Base-by-base conservation (phyloP, 805 yeast genomes). In the Metschnikowia dekortorum region DNA sequence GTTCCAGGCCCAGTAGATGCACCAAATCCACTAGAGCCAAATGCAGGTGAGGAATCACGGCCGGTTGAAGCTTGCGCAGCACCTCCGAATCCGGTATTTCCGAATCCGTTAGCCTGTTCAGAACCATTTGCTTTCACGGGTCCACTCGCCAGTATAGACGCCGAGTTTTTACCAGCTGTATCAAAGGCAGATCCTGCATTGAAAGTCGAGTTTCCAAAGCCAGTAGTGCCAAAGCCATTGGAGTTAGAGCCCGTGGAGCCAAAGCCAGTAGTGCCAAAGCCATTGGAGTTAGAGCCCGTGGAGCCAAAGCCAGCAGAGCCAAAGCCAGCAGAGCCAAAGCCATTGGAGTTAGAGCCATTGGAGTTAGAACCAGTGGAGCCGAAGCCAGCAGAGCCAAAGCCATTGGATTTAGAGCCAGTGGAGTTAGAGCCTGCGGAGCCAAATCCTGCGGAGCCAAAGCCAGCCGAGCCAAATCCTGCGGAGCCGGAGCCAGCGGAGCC, bases 21-120 rank as follows among this genome's bases (percentile, higher is more conserved):
- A 28, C 53, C 50, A 13, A 49, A 46, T 14, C 52, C 53, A 28
- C 29, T 26, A 4, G 44, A 16, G 9, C 55, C 55, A 31, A 50
- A 47, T 6, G 40, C 51, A 30, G 44, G n/a, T 13, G 51, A 34
- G 36, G 33, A 30, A 10, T 55, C 57, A 39, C 51, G 48, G 8
- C 53, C 56, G 7, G 54, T 37, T 11, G 48, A 16, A 14, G 38
- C 26, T 30, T 30, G 40, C 26, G 22, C 22, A 22, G 22, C 22
- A 22, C 22, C 22, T 22, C 22, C 22, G 5, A 50, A 50, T 2
- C 44, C 51, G 14, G 50, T 11, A 9, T 37, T 40, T 6, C 45
- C 51, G 34, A 44, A 48, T 14, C 49, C 54, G 18, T 28, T 44
- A 28, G 47, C 10, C 26, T 29, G 32, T 14, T 14, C 31, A 18